Percentiles rank a stretch among this genome's conserved stretches.
Evolutionary conservation across 768 basidiomycete species (phyloP).

Genomic region (Leccinum imitatum): DNA sequence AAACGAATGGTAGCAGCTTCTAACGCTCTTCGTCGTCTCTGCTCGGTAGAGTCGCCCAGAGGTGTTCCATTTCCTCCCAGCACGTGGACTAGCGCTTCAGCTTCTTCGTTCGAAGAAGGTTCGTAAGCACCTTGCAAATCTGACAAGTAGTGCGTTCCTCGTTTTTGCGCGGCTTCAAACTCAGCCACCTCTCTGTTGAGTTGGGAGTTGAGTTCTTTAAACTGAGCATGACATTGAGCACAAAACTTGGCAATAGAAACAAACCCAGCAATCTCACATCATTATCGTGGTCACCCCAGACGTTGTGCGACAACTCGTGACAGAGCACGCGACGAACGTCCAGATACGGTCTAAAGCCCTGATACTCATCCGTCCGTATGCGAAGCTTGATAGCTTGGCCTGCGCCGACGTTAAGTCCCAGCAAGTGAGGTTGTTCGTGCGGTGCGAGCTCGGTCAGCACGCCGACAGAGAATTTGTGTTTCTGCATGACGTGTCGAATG

Average conservation of each 20-base stretch:
- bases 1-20: conserved; percentile 61
- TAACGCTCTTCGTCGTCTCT: conserved; percentile 52
- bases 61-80: conserved; percentile 47
- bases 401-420: conserved; percentile 65
- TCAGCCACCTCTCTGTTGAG: conserved; percentile 72
- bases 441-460: conserved; percentile 76
- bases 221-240: conserved; percentile 42
- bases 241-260: neutral
- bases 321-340: conserved; percentile 69
- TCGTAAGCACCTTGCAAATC: conserved; percentile 43
- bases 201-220: conserved; percentile 72
- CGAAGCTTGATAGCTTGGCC: conserved; percentile 68
- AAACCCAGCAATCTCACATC: conserved; percentile 45
- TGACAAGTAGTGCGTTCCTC: conserved; percentile 55
- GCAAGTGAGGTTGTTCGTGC: conserved; percentile 66
- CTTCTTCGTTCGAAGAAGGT: conserved; percentile 55
- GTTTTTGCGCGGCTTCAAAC: conserved; percentile 53
- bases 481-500: conserved; percentile 67
- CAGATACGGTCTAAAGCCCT: conserved; percentile 66
- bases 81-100: conserved; percentile 50
- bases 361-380: conserved; percentile 66
- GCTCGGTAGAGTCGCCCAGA: conserved; percentile 50
- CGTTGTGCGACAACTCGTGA: conserved; percentile 77
- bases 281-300: conserved; percentile 70
- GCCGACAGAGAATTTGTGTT: conserved; percentile 66